Evolutionary conservation across 495 filamentous ascomycete genomes (phyloP).

Genomic region (Tirmania nivea): DNA sequence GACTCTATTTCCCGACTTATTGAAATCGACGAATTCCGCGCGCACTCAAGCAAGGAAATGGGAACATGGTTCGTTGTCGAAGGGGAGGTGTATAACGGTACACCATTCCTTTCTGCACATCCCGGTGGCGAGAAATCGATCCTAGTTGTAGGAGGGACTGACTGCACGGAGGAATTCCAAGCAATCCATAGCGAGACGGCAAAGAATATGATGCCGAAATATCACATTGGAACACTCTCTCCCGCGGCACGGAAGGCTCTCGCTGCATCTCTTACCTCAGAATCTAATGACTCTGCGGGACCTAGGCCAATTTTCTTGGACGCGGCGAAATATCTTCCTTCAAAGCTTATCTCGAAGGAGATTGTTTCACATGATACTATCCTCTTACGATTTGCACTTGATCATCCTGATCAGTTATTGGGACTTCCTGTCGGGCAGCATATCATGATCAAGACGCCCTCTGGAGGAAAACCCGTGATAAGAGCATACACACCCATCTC

Average conservation of each 20-base stretch:
- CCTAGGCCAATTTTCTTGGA: constrained; percentile 45
- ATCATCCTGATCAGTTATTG: constrained; percentile 45
- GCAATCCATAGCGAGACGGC: constrained; percentile 90
- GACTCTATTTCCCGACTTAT: constrained; percentile 40
- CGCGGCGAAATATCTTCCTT: constrained; percentile 46
- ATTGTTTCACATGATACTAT: constrained; percentile 59
- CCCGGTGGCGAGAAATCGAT: constrained; percentile 83
- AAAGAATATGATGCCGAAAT: constrained; percentile 72
- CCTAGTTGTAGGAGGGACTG: constrained; percentile 57
- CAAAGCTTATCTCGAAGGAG: constrained; percentile 41
- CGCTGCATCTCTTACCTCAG: constrained; percentile 1
- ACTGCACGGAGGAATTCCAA: constrained; percentile 84
- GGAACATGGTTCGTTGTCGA: constrained; percentile 76
- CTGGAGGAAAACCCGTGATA: constrained; percentile 43
- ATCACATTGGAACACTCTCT: constrained; percentile 67
- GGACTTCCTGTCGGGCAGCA: constrained; percentile 81
- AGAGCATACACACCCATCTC: constrained; percentile 81
- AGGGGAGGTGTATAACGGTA: constrained; percentile 84
- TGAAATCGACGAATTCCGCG: constrained; percentile 47
- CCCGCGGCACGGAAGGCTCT: constrained; percentile 34
- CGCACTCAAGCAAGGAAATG: constrained; percentile 30
- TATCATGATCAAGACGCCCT: constrained; percentile 67
- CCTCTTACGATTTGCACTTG: constrained; percentile 63
- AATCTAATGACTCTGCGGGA: constrained; percentile 17
- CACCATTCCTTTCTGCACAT: constrained; percentile 60